Evolutionary conservation across 306 rosid genomes (phyloP).

Genomic region (Fragaria nilgerrensis): DNA sequence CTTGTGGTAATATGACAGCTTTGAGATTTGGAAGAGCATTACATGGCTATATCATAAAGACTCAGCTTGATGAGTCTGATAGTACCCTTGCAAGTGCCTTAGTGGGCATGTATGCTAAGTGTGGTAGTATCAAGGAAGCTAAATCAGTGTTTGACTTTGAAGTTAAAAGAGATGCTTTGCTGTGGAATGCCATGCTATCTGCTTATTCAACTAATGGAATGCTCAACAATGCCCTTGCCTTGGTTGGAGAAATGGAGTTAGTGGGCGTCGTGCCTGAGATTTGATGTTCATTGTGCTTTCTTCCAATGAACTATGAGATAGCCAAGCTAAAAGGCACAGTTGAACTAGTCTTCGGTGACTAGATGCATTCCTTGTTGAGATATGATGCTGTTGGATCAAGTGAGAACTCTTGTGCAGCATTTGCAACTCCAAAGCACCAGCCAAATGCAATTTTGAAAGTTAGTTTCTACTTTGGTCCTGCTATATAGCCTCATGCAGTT

Average conservation of each 20-base stretch:
- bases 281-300: slow-evolving; percentile 1
- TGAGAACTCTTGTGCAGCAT: background rate
- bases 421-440: background rate
- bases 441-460: background rate
- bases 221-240: slow-evolving; percentile 19
- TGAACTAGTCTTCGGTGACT: background rate
- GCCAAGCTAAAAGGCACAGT: background rate
- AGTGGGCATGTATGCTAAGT: slow-evolving; percentile 31
- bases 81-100: slow-evolving; percentile 24
- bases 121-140: slow-evolving; percentile 30
- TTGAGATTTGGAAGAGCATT: slow-evolving; percentile 33
- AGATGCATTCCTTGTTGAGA: background rate
- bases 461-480: background rate
- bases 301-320: background rate
- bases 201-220: slow-evolving; percentile 22
- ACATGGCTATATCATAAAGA: slow-evolving; percentile 37
- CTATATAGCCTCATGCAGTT: background rate
- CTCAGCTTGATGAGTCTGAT: slow-evolving; percentile 15
- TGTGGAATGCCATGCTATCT: slow-evolving; percentile 27
- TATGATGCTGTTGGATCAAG: background rate
- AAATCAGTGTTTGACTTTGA: slow-evolving; percentile 30
- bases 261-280: background rate
- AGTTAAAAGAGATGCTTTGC: slow-evolving; percentile 17
- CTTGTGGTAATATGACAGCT: slow-evolving; percentile 26
- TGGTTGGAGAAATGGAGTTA: slow-evolving; percentile 13